phyloP scores from a whole-genome alignment of 1,284 basidiomycete species.

The Malassezia dermatis region DNA sequence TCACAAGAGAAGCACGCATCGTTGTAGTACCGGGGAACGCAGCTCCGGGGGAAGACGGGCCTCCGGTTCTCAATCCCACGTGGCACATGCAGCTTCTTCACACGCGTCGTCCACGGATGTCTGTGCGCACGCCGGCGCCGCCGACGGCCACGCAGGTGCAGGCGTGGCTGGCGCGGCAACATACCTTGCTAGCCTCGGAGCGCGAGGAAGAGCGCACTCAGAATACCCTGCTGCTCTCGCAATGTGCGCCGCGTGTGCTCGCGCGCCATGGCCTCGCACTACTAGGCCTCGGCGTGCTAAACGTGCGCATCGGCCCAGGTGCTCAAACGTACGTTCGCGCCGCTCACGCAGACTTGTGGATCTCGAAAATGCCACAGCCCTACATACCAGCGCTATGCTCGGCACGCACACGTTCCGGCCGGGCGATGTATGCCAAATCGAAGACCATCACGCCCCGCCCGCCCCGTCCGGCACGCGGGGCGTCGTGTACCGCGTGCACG shows the following conservation, averaged over 20 bases:
- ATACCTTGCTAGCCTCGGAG: constrained; percentile 60
- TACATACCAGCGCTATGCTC: constrained; percentile 61
- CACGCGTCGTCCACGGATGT: constrained; percentile 1
- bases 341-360: constrained; percentile 56
- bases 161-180: constrained; percentile 64
- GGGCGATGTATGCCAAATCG: constrained; percentile 72
- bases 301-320: constrained; percentile 68
- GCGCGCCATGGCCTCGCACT: constrained; percentile 78
- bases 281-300: constrained; percentile 61
- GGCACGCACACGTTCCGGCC: constrained; percentile 77
- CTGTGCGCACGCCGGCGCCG: constrained; percentile 19
- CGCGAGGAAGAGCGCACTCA: constrained; percentile 72
- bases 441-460: constrained; percentile 54
- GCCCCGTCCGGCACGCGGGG: constrained; percentile 4
- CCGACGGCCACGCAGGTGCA: constrained; percentile 31
- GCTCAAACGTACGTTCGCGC: constrained; percentile 65
- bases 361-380: constrained; percentile 69
- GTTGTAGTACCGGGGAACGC: background rate
- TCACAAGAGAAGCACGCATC: constrained; percentile 43
- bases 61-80: constrained; percentile 7
- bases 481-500: constrained; percentile 50
- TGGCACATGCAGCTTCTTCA: background rate
- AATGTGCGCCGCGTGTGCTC: constrained; percentile 69
- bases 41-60: constrained; percentile 15
- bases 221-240: constrained; percentile 67